These are phyloP conservation scores for Nepenthes gracilis DNA, from an alignment of 148 eudicot genomes.

Conservation along the genomic window DNA sequence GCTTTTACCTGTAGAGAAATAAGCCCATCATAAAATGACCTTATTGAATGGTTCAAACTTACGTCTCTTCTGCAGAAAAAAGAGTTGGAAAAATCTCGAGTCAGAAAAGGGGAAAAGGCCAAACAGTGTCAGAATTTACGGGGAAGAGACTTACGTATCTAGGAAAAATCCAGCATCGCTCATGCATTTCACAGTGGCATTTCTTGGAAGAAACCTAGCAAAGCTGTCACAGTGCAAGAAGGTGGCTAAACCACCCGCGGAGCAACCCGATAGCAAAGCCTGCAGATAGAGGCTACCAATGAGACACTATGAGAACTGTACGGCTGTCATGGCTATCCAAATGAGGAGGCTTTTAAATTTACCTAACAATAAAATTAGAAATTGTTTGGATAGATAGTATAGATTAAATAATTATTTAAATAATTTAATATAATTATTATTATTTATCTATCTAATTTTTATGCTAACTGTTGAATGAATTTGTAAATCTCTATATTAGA, in stretches of 20 bases:
- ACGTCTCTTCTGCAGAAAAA: constrained; percentile 59
- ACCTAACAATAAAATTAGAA: no score
- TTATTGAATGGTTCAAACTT: constrained; percentile 29
- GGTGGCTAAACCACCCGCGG: constrained; percentile 91
- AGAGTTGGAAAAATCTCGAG: constrained; percentile 6
- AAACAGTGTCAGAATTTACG: not conserved
- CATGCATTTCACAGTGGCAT: constrained; percentile 68
- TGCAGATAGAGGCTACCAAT: constrained; percentile 3
- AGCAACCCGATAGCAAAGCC: constrained; percentile 95
- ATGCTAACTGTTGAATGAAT: no score
- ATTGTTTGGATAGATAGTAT: no score
- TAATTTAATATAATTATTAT: no score
- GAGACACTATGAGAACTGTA: not conserved
- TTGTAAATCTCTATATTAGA: no score
- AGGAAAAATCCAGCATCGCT: constrained; percentile 95
- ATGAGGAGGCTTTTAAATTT: no score
- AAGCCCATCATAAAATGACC: constrained; percentile 41
- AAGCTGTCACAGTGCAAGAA: constrained; percentile 81
- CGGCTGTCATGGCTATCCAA: no score
- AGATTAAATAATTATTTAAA: no score
- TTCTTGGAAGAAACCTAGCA: constrained; percentile 48
- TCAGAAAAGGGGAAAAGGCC: not conserved
- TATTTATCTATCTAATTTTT: no score
- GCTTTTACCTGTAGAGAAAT: constrained; percentile 58
- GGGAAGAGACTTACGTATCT: constrained; percentile 41